phyloP scores from a whole-genome alignment of 345 rosid species.

The Erysimum cheiranthoides region DNA sequence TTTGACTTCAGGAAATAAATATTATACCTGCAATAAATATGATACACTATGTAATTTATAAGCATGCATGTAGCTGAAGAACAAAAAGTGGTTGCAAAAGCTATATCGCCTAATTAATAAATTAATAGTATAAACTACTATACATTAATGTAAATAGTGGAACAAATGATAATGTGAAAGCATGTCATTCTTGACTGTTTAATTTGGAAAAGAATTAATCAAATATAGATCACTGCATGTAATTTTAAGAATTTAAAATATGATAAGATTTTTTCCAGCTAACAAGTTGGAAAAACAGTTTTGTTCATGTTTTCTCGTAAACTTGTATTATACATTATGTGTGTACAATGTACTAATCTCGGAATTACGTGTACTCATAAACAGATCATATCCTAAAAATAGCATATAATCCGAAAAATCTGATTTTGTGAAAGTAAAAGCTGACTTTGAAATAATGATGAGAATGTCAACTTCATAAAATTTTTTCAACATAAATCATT shows the following conservation, averaged over 20 bases:
- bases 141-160: slow-evolving; percentile 27
- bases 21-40: neutral
- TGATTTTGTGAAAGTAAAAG: slow-evolving; percentile 24
- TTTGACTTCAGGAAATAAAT: slow-evolving; percentile 5
- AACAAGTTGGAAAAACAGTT: neutral
- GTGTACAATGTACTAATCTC: neutral
- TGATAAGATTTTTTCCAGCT: neutral
- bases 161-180: slow-evolving; percentile 30
- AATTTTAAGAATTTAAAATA: slow-evolving; percentile 2
- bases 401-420: slow-evolving; percentile 22
- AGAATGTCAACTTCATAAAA: slow-evolving; percentile 28
- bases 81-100: slow-evolving; percentile 25
- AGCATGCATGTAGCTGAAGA: neutral
- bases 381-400: slow-evolving; percentile 1
- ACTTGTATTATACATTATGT: neutral
- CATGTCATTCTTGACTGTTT: slow-evolving; percentile 38
- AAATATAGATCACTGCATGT: slow-evolving; percentile 21
- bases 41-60: neutral
- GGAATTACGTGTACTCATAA: neutral
- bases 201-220: slow-evolving; percentile 32
- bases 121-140: neutral
- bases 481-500: neutral
- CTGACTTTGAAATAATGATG: slow-evolving; percentile 33
- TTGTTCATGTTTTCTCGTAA: neutral
- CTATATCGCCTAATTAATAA: slow-evolving; percentile 28